A percentile compares a stretch with the other conserved stretches of the same genome.
Conservation (phyloP, 2,329 filamentous ascomycete genomes). For the Penicillium sp. region DNA sequence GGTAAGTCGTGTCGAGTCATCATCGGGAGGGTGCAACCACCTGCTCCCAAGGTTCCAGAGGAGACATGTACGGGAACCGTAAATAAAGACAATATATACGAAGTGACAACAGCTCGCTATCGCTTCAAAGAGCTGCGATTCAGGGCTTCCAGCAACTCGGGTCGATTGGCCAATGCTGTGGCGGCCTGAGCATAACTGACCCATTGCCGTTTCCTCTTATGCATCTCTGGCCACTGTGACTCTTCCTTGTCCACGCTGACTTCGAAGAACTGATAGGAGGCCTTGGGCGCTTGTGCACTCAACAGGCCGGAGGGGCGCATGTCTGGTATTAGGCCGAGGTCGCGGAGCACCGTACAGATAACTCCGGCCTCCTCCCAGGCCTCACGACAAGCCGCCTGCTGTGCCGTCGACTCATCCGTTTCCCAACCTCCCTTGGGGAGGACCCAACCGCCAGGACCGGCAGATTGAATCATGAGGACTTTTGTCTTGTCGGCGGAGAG, state of each 20-base stretch:
- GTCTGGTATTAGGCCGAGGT: conserved; percentile 85
- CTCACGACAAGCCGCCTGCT: conserved; percentile 83
- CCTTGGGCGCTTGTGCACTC: conserved; percentile 67
- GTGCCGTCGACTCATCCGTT: conserved; percentile 81
- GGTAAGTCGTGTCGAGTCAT: conserved; percentile 27
- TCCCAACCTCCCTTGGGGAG: conserved; percentile 98
- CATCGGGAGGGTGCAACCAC: conserved; percentile 12
- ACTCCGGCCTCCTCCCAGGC: conserved; percentile 99
- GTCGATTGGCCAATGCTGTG: conserved; percentile 72
- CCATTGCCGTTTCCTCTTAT: conserved; percentile 90
- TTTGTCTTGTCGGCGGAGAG: conserved; percentile 81
- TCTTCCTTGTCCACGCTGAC: conserved; percentile 85
- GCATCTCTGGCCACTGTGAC: conserved; percentile 85
- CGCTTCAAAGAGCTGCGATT: conserved; percentile 73
- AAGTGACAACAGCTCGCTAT: conserved; percentile 24
- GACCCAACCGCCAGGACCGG: conserved; percentile 89
- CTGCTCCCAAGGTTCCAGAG: conserved; percentile 13
- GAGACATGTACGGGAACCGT: conserved; percentile 5
- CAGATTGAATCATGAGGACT: conserved; percentile 92
- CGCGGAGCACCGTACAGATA: conserved; percentile 77
- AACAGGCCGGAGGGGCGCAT: conserved; percentile 62
- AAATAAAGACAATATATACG: background rate
- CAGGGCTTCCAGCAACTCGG: conserved; percentile 86
- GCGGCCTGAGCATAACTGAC: conserved; percentile 82
- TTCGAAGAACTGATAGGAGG: conserved; percentile 65